Percentiles rank a stretch among this genome's conserved stretches.
phyloP scores from a whole-genome alignment of 2,329 filamentous ascomycete genomes.

The Fusarium praegraminearum region DNA sequence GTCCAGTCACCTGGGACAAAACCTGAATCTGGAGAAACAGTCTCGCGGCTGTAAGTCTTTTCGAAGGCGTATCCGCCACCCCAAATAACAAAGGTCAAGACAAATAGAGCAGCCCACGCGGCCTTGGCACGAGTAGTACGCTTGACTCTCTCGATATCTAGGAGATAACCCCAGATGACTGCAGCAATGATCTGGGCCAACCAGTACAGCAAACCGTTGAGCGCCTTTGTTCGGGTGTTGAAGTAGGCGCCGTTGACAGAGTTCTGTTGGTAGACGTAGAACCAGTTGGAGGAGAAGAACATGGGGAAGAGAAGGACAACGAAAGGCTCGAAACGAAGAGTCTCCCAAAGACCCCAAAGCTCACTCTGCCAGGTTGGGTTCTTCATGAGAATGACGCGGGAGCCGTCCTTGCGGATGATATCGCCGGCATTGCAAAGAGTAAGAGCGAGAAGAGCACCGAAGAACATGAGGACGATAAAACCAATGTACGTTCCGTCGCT shows the following conservation, averaged over 20 bases:
- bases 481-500: conserved; percentile 87
- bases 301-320: conserved; percentile 82
- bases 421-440: conserved; percentile 77
- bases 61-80: conserved; percentile 86
- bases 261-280: conserved; percentile 84
- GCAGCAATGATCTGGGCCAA: conserved; percentile 82
- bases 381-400: conserved; percentile 87
- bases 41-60: conserved; percentile 47
- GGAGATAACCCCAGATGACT: conserved; percentile 75
- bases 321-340: conserved; percentile 74
- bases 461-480: conserved; percentile 85
- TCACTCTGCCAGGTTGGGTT: conserved; percentile 89
- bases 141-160: conserved; percentile 71
- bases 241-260: conserved; percentile 77
- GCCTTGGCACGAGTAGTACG: conserved; percentile 76
- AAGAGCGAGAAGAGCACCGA: conserved; percentile 77
- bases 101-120: conserved; percentile 71
- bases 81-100: conserved; percentile 82
- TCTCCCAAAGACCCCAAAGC: conserved; percentile 79
- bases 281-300: conserved; percentile 87
- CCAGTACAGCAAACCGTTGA: conserved; percentile 80
- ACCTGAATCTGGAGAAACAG: conserved; percentile 16
- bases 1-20: conserved; percentile 70
- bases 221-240: conserved; percentile 78
- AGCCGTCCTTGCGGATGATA: conserved; percentile 81